These are phyloP conservation scores for Talaromyces proteolyticus DNA, from an alignment of 495 filamentous ascomycete species.

Conservation along the genomic window DNA sequence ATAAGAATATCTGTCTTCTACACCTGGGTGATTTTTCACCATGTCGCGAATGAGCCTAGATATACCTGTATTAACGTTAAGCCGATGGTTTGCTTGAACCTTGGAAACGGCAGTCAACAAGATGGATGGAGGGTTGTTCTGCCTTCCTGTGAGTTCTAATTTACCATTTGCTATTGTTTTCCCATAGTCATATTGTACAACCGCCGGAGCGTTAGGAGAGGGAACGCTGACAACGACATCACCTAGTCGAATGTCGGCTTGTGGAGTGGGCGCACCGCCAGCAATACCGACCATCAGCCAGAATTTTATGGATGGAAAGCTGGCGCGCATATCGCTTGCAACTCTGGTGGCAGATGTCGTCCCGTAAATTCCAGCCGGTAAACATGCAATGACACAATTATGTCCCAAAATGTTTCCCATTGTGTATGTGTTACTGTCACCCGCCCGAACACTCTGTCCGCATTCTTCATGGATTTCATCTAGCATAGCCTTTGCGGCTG, in stretches of 20 bases:
- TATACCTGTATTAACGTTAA: slow-evolving; percentile 12
- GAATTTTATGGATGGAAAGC: slow-evolving; percentile 32
- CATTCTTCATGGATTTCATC: slow-evolving; percentile 36
- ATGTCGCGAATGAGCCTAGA: slow-evolving; percentile 12
- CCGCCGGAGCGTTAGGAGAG: slow-evolving; percentile 13
- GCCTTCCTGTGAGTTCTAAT: slow-evolving; percentile 18
- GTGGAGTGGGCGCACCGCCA: slow-evolving; percentile 13
- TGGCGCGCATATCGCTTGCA: slow-evolving; percentile 30
- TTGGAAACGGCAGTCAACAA: slow-evolving; percentile 13
- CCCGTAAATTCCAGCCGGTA: slow-evolving; percentile 34
- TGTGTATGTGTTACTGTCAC: slow-evolving; percentile 33
- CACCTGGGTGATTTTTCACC: slow-evolving; percentile 12
- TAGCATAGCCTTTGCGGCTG: slow-evolving; percentile 39
- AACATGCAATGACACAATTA: slow-evolving; percentile 34
- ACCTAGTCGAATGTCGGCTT: slow-evolving; percentile 25
- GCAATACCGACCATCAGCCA: slow-evolving; percentile 20
- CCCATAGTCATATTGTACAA: slow-evolving; percentile 35
- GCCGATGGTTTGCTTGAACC: slow-evolving; percentile 10
- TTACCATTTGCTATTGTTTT: slow-evolving; percentile 10
- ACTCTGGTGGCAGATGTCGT: slow-evolving; percentile 28
- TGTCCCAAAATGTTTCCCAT: slow-evolving; percentile 36
- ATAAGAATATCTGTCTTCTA: slow-evolving; percentile 16
- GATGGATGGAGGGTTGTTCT: slow-evolving; percentile 26
- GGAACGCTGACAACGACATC: slow-evolving; percentile 34
- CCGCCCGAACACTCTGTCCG: too few species aligned